phyloP scores from a whole-genome alignment of 352 stramenopile genomes.

The Globisporangium orthogonon region DNA sequence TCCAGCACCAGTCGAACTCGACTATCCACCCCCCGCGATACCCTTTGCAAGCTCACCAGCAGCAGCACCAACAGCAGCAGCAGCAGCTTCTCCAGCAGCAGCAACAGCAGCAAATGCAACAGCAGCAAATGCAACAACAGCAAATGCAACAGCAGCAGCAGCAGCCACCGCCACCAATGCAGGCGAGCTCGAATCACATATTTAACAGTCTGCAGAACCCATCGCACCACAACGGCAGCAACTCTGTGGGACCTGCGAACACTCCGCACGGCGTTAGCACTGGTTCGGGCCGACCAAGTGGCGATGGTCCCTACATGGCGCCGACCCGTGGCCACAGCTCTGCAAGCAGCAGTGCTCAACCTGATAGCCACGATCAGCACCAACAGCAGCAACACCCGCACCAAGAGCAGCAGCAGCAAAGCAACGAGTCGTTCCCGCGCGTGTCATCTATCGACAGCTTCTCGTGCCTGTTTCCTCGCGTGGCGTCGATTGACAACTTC shows the following conservation, averaged over 20 bases:
- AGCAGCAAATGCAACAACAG: conserved; percentile 3
- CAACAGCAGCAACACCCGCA: neutral
- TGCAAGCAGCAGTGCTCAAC: neutral
- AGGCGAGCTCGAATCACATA: conserved; percentile 10
- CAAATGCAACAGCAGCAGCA: conserved; percentile 1
- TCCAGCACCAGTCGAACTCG: conserved; percentile 5
- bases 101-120: neutral
- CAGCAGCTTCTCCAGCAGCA: conserved; percentile 5
- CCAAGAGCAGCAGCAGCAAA: conserved; percentile 2
- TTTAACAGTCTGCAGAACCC: conserved; percentile 10
- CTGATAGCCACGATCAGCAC: neutral
- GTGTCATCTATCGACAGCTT: conserved; percentile 86
- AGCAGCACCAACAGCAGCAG: conserved; percentile 4
- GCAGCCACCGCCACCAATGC: conserved; percentile 4
- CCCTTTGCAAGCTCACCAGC: conserved; percentile 7
- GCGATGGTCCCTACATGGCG: neutral
- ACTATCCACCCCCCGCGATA: conserved; percentile 5
- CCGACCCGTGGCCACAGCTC: neutral
- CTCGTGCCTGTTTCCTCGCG: conserved; percentile 72
- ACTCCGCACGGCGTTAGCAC: neutral
- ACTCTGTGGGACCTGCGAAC: neutral
- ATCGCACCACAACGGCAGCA: conserved; percentile 2
- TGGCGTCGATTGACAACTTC: conserved; percentile 82
- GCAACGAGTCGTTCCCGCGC: conserved; percentile 39
- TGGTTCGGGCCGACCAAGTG: neutral